A percentile compares a stretch with the other conserved stretches of the same genome.
These are phyloP conservation scores for Juglanconis oblonga DNA, from an alignment of 2,329 filamentous ascomycete genomes.

Conservation along the genomic window DNA sequence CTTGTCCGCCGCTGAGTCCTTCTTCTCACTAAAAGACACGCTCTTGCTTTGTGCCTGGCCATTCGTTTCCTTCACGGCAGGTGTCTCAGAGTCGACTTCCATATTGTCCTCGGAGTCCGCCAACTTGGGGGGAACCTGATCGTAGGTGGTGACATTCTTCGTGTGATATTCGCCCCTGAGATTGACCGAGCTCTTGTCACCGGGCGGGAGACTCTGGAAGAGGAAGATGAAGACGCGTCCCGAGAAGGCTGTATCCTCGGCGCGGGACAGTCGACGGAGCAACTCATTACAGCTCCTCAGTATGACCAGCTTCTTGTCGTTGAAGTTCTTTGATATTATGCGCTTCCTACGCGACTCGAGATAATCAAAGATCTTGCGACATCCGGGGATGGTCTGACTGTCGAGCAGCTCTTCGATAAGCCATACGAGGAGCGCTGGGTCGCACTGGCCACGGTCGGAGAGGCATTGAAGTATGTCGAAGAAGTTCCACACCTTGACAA, in stretches of 20 bases:
- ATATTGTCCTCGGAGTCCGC: conserved; percentile 49
- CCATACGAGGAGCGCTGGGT: conserved; percentile 81
- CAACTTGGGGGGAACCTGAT: conserved; percentile 48
- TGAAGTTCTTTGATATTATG: conserved; percentile 77
- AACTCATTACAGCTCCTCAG: conserved; percentile 94
- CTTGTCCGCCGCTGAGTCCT: conserved; percentile 41
- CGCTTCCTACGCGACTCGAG: conserved; percentile 89
- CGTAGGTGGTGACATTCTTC: conserved; percentile 88
- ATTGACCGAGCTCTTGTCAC: conserved; percentile 97
- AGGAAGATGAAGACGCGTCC: conserved; percentile 97
- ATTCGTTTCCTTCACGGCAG: conserved; percentile 32
- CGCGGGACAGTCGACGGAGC: conserved; percentile 86
- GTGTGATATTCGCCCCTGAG: conserved; percentile 92
- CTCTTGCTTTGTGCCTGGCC: conserved; percentile 37
- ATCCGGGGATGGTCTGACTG: conserved; percentile 90
- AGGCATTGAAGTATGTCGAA: conserved; percentile 88
- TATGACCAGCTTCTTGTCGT: conserved; percentile 82
- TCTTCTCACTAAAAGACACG: conserved; percentile 42
- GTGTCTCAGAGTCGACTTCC: conserved; percentile 60
- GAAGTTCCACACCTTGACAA: conserved; percentile 87
- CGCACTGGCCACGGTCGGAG: conserved; percentile 74
- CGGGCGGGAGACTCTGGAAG: conserved; percentile 95
- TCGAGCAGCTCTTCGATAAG: conserved; percentile 93
- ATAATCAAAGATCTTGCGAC: conserved; percentile 88
- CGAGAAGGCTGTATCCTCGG: conserved; percentile 96